Percentiles rank a stretch among this genome's conserved stretches.
Evolutionary conservation across 2,329 filamentous ascomycete genomes (phyloP).

Genomic region (Paecilomyces niveus): DNA sequence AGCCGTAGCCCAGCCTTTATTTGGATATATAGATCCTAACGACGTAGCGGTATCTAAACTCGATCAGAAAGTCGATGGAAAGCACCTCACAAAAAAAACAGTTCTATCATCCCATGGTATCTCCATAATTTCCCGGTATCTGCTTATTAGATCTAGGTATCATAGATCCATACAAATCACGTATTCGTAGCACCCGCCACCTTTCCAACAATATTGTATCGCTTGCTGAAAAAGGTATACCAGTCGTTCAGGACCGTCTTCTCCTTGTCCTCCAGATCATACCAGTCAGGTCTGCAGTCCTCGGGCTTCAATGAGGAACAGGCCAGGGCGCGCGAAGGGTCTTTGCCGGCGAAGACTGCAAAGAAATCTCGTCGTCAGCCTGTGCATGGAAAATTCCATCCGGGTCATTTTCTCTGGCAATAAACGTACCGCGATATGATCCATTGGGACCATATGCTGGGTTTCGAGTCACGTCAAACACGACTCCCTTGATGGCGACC

Average conservation of each 20-base stretch:
- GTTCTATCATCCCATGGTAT: neutral
- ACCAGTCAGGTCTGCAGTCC: conserved; percentile 76
- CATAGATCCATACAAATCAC: conserved; percentile 9
- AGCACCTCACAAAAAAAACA: neutral
- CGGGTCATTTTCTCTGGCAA: neutral
- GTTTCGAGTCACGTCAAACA: conserved; percentile 92
- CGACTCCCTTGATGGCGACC: conserved; percentile 70
- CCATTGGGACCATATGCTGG: conserved; percentile 75
- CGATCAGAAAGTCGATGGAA: no score
- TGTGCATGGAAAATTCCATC: neutral
- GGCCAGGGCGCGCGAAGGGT: conserved; percentile 85
- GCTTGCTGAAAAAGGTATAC: conserved; percentile 93
- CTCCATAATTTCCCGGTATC: neutral
- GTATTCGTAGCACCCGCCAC: conserved; percentile 33
- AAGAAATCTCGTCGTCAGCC: neutral
- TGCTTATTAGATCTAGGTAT: neutral
- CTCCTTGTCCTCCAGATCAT: conserved; percentile 75
- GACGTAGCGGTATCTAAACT: no score
- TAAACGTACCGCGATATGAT: conserved; percentile 69
- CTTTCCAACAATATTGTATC: conserved; percentile 70
- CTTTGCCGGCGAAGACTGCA: conserved; percentile 89
- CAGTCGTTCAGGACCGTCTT: conserved; percentile 82
- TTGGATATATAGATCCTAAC: no score
- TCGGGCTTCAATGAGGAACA: conserved; percentile 79
- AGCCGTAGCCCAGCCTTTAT: no score